Percentiles rank a stretch among this genome's conserved stretches.
These are phyloP conservation scores for Heliamphora exappendiculata DNA, from an alignment of 148 eudicot genomes.

Conservation along the genomic window DNA sequence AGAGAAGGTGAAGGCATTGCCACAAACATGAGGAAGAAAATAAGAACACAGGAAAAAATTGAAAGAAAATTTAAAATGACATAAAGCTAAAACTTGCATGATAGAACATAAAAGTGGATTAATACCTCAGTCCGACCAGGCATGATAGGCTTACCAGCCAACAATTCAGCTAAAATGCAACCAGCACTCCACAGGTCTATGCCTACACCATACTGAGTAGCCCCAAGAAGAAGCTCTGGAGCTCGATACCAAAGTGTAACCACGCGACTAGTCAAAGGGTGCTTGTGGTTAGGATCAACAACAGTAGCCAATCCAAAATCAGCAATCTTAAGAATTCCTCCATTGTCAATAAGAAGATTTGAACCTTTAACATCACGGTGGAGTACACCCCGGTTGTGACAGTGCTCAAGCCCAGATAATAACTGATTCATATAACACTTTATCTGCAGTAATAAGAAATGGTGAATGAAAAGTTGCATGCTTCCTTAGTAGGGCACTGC, in stretches of 20 bases:
- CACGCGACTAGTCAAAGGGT: conserved; percentile 91
- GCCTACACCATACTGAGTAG: conserved; percentile 84
- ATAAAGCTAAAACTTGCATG: background rate
- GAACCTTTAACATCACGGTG: conserved; percentile 95
- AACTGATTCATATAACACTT: conserved; percentile 79
- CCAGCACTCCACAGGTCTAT: conserved; percentile 95
- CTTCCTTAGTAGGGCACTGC: background rate
- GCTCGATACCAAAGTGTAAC: conserved; percentile 95
- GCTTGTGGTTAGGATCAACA: conserved; percentile 73
- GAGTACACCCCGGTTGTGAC: conserved; percentile 74
- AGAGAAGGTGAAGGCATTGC: background rate
- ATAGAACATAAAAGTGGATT: background rate
- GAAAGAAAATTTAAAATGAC: conserved; percentile 1
- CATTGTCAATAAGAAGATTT: conserved; percentile 80
- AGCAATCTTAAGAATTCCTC: conserved; percentile 72
- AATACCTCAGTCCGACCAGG: conserved; percentile 71
- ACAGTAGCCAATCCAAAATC: conserved; percentile 88
- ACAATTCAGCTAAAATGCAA: conserved; percentile 70
- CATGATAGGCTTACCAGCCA: conserved; percentile 72
- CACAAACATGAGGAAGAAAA: background rate
- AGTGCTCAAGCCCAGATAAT: conserved; percentile 87
- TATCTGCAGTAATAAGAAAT: conserved; percentile 35
- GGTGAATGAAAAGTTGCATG: background rate
- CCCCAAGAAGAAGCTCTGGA: conserved; percentile 95
- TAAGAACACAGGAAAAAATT: background rate